A percentile compares a stretch with the other conserved stretches of the same genome.
These are phyloP conservation scores for Syzygium syzygioides DNA, from an alignment of 441 rosid genomes.

Conservation along the genomic window DNA sequence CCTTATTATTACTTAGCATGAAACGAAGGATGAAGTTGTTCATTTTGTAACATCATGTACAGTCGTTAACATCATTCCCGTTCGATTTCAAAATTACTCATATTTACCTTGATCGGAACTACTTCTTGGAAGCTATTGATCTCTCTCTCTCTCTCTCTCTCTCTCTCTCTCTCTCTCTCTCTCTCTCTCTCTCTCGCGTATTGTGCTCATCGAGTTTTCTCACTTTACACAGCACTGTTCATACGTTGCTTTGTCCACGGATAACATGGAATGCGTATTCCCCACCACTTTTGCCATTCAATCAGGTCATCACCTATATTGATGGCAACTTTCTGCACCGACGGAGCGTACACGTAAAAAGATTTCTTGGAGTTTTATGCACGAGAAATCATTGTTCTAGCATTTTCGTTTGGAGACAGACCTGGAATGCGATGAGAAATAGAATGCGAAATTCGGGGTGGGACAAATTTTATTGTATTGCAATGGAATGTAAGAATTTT, in stretches of 20 bases:
- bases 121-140: background rate
- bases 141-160: background rate
- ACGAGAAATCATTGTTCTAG: background rate
- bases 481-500: background rate
- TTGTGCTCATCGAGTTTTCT: background rate
- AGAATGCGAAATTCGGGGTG: background rate
- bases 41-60: background rate
- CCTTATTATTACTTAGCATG: background rate
- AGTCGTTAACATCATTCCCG: background rate
- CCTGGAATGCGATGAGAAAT: no score
- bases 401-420: background rate
- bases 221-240: background rate
- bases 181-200: no score
- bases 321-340: background rate
- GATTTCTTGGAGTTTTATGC: background rate
- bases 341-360: background rate
- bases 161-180: background rate
- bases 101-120: background rate
- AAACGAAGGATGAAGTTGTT: background rate
- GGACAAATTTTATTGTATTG: background rate
- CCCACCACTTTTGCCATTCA: conserved; percentile 10
- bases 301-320: background rate
- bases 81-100: background rate
- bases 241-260: conserved; percentile 36
- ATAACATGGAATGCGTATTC: conserved; percentile 37